phyloP scores from a whole-genome alignment of 257 asterid species.

The Dorcoceras hygrometricum region DNA sequence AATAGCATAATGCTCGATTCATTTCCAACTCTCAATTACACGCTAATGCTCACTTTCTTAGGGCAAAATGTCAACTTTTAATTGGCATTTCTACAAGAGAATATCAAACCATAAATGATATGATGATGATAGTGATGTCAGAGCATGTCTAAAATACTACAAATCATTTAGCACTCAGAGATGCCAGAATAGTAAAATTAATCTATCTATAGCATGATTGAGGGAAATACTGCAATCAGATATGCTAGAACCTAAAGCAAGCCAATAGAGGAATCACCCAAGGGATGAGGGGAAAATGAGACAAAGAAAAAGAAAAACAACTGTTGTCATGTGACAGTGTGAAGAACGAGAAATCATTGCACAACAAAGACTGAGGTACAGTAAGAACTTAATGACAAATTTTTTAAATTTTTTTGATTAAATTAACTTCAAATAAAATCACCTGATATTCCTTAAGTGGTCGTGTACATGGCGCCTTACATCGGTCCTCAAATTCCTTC shows the following conservation, averaged over 20 bases:
- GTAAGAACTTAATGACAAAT: neutral
- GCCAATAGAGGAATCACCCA: neutral
- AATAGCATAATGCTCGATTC: neutral
- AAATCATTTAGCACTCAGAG: neutral
- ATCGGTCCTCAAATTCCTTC: slow-evolving; percentile 63
- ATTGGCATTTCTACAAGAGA: slow-evolving; percentile 4
- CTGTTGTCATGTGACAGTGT: neutral
- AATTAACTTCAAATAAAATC: slow-evolving; percentile 2
- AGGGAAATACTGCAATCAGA: slow-evolving; percentile 1
- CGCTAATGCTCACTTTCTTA: neutral
- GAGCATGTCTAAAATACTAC: neutral
- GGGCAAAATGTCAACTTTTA: neutral
- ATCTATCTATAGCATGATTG: neutral
- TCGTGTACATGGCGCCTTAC: slow-evolving; percentile 81
- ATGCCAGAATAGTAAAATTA: neutral
- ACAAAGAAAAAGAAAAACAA: neutral
- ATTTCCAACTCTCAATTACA: neutral
- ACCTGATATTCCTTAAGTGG: slow-evolving; percentile 79
- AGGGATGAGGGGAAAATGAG: slow-evolving; percentile 5
- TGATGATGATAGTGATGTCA: neutral
- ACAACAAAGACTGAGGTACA: slow-evolving; percentile 13
- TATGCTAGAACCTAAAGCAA: neutral
- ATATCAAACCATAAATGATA: neutral
- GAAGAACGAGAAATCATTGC: neutral
- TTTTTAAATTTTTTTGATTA: neutral